Base-by-base conservation (phyloP, 2,329 filamentous ascomycete genomes). In the Hortaea werneckii region DNA sequence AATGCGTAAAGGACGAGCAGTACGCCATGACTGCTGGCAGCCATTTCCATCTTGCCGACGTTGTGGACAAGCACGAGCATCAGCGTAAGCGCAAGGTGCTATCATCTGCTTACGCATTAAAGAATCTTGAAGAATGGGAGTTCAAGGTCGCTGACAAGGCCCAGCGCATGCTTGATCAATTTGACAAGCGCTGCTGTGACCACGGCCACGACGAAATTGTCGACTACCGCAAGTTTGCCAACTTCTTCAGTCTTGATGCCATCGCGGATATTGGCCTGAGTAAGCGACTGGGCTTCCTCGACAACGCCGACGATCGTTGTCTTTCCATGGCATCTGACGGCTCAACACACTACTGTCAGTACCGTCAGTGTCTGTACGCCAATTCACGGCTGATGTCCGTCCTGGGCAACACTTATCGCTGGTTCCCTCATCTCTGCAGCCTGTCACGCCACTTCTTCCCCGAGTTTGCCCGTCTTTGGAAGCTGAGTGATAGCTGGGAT, bases 371-470 rank as follows among this genome's bases (percentile, higher is more conserved):
- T 27, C 67, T 79, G 2, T 73, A 78, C 50, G 66, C 70, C 27
- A 75, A 65, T 11, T 72, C 71, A 2, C 64, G 67, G 12, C 72
- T 70, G n/a, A 72, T 77, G 45, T 72, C 74, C 0, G 60, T 67
- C 1, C 62, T 77, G 1, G 58, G 73, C 13, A 78, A 72, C 71
- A 39, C 35, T 12, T 76, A 75, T 50, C 76, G 71, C 69, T 79
- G 74, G 54, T 63, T 67, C 5, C 47, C 37, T n/a, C 10, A 68
- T 11, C 57, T 76, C 11, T 11, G 6, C 26, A 12, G 6, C 7
- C 9, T 29, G 11, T 66, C 69, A 50, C 71, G 71, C 52, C 40
- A 77, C 42, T 45, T 74, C 20, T 49, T 51, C 13, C 72, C 73
- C 0, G 66, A 63, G 46, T 73, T 72, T 51, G 62, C 67, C 28